Conservation (phyloP, 305 asterid genomes). For the Solanum hybrid region DNA sequence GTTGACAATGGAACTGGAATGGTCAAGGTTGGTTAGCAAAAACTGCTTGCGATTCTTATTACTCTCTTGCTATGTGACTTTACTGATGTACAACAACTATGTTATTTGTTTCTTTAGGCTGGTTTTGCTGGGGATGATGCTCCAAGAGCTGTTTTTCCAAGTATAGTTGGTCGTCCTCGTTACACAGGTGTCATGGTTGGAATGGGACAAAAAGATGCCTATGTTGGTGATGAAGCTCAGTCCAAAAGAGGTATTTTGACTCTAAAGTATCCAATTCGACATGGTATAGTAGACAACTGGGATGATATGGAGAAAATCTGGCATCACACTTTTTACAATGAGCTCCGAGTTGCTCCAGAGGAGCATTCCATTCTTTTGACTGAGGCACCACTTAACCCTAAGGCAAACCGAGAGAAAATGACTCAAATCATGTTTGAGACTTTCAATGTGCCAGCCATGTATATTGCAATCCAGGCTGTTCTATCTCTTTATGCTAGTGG, state of each 20-base stretch:
- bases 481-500: slow-evolving; percentile 39
- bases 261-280: slow-evolving; percentile 31
- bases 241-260: slow-evolving; percentile 35
- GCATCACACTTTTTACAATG: slow-evolving; percentile 34
- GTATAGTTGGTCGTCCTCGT: slow-evolving; percentile 29
- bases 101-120: slow-evolving; percentile 11
- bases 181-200: slow-evolving; percentile 35
- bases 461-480: slow-evolving; percentile 36
- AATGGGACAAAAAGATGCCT: slow-evolving; percentile 35
- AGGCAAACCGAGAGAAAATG: slow-evolving; percentile 34
- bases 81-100: neutral
- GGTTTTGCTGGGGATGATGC: slow-evolving; percentile 42
- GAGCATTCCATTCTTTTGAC: slow-evolving; percentile 33
- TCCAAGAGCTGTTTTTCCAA: slow-evolving; percentile 33
- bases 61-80: neutral
- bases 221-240: slow-evolving; percentile 35
- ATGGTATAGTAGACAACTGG: slow-evolving; percentile 33
- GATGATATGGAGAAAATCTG: slow-evolving; percentile 38
- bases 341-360: slow-evolving; percentile 32
- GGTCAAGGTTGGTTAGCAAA: slow-evolving; percentile 22
- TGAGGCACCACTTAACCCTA: slow-evolving; percentile 34
- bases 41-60: neutral
- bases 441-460: slow-evolving; percentile 35
- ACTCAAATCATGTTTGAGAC: slow-evolving; percentile 37
- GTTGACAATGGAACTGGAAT: slow-evolving; percentile 34